Percentiles rank a stretch among this genome's conserved stretches.
phyloP scores from a whole-genome alignment of 805 yeast species.

The Hemisphaericaspora nanyangensis region DNA sequence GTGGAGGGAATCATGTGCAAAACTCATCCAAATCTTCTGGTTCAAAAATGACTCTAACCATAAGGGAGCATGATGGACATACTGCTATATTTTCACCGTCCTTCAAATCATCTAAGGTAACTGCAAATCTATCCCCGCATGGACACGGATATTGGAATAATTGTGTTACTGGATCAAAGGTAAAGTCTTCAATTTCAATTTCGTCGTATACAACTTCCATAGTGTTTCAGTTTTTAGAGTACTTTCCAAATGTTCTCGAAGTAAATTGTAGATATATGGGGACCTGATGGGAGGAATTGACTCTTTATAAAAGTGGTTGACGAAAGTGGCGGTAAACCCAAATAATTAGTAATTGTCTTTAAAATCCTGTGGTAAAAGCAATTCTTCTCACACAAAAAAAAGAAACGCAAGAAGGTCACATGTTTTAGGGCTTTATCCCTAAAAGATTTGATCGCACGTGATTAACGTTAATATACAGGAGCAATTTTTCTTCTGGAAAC shows the following conservation, averaged over 20 bases:
- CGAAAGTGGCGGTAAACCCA: too few species aligned
- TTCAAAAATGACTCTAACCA: slow-evolving; percentile 90
- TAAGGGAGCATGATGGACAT: slow-evolving; percentile 92
- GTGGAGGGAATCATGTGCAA: too few species aligned
- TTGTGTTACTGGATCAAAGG: slow-evolving; percentile 78
- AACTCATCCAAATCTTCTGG: slow-evolving; percentile 51
- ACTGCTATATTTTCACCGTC: slow-evolving; percentile 95
- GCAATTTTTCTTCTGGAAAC: too few species aligned
- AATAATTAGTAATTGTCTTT: too few species aligned
- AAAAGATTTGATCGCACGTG: not conserved
- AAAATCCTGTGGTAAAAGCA: too few species aligned
- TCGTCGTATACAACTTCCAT: slow-evolving; percentile 82
- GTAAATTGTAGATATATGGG: too few species aligned
- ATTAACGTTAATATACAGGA: too few species aligned
- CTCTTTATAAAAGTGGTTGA: too few species aligned
- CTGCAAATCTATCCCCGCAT: slow-evolving; percentile 93
- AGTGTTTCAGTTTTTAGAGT: not conserved
- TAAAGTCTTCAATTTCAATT: slow-evolving; percentile 95
- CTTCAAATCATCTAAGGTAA: slow-evolving; percentile 73
- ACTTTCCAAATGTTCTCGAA: not conserved
- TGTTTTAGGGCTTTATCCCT: slow-evolving; percentile 5
- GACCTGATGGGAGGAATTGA: too few species aligned
- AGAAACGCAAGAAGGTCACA: not conserved
- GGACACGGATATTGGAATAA: slow-evolving; percentile 95
- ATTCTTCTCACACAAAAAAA: not conserved